Conservation (phyloP, 441 rosid genomes). For the Mallotus japonicus region DNA sequence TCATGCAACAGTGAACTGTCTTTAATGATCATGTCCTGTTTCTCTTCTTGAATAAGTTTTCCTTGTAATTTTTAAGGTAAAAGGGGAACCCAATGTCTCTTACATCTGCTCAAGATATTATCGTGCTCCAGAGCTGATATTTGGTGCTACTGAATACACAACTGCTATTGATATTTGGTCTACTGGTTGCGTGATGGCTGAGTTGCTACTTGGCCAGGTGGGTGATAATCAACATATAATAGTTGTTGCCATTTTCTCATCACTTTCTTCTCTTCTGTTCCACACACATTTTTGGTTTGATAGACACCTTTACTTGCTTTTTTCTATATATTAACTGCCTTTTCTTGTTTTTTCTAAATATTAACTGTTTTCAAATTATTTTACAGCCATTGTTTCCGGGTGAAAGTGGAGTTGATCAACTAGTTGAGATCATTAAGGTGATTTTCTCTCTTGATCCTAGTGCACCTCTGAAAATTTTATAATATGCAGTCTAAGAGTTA, state of each 20-base stretch:
- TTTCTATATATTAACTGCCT: not conserved
- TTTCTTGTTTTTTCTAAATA: not conserved
- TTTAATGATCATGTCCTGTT: constrained; percentile 12
- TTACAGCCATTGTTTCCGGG: constrained; percentile 96
- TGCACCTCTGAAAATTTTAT: not conserved
- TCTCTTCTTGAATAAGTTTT: constrained; percentile 24
- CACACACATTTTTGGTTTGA: constrained; percentile 1
- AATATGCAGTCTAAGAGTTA: not conserved
- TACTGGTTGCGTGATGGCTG: constrained; percentile 99
- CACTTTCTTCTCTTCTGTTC: not conserved
- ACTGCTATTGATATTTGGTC: constrained; percentile 99
- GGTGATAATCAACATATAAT: constrained; percentile 7
- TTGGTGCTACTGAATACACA: constrained; percentile 97
- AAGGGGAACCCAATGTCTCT: constrained; percentile 97
- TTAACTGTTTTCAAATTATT: constrained; percentile 12
- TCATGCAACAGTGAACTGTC: not conserved
- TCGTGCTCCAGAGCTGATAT: constrained; percentile 98
- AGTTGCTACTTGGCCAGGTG: constrained; percentile 97
- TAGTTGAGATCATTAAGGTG: constrained; percentile 98
- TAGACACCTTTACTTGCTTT: too few relatives aligned
- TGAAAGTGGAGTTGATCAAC: constrained; percentile 98
- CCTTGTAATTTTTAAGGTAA: constrained; percentile 50
- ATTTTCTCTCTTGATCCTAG: constrained; percentile 19
- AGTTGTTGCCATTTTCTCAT: not conserved
- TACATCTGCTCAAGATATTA: constrained; percentile 97